Conservation (phyloP, 805 yeast species). For the Saccharomycopsis capsularis region DNA sequence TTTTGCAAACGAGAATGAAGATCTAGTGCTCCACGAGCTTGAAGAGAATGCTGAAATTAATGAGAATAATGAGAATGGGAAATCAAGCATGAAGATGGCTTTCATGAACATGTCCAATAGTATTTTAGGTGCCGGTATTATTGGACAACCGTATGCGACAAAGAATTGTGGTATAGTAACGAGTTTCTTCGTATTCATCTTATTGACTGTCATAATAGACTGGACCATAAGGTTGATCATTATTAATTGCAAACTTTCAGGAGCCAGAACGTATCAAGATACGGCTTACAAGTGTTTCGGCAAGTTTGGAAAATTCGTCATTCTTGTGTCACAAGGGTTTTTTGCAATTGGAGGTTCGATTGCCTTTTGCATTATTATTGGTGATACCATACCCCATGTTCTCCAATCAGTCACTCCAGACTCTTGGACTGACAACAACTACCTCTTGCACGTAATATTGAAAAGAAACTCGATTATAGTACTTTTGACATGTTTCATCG, state of each 20-base stretch:
- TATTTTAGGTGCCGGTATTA: conserved; percentile 91
- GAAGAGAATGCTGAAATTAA: neutral
- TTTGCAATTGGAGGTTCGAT: conserved; percentile 93
- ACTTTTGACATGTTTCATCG: conserved; percentile 60
- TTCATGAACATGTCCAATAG: conserved; percentile 97
- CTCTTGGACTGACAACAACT: conserved; percentile 29
- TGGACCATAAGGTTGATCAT: conserved; percentile 84
- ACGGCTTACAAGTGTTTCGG: conserved; percentile 81
- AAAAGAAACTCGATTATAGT: conserved; percentile 66
- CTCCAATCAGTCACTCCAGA: conserved; percentile 55
- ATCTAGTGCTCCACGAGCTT: conserved; percentile 1
- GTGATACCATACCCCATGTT: conserved; percentile 92
- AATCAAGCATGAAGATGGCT: conserved; percentile 71
- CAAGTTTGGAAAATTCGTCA: conserved; percentile 53
- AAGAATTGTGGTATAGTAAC: conserved; percentile 72
- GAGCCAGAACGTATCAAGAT: conserved; percentile 74
- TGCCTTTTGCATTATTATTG: conserved; percentile 91
- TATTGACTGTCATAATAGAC: conserved; percentile 67
- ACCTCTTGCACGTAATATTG: conserved; percentile 47
- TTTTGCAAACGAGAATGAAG: neutral
- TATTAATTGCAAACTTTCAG: conserved; percentile 70
- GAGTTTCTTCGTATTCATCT: conserved; percentile 54
- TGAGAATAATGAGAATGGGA: conserved; percentile 21
- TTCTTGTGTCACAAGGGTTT: conserved; percentile 70
- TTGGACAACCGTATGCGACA: conserved; percentile 89